A percentile compares a stretch with the other conserved stretches of the same genome.
Evolutionary conservation across 257 asterid species (phyloP).

Genomic region (Solanum virginianum): DNA sequence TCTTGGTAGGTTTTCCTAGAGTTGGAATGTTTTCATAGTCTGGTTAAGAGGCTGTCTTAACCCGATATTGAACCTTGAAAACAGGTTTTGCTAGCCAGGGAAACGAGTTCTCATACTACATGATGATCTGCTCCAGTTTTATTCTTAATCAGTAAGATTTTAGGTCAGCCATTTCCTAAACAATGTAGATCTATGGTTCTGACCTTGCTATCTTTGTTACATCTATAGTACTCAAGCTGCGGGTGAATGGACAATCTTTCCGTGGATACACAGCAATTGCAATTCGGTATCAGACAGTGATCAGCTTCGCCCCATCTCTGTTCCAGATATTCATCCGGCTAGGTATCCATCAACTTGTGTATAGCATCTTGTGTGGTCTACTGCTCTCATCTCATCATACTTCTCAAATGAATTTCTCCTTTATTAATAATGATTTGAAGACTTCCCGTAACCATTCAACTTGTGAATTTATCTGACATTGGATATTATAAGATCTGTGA

Average conservation of each 20-base stretch:
- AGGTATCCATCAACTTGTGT: conserved; percentile 36
- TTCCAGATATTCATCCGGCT: conserved; percentile 97
- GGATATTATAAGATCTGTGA: neutral
- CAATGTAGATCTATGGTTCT: neutral
- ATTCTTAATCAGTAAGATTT: conserved; percentile 72
- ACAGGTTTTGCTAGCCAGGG: conserved; percentile 95
- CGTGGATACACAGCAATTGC: conserved; percentile 97
- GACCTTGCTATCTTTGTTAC: conserved; percentile 9
- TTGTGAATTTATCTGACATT: neutral
- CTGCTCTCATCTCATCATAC: neutral
- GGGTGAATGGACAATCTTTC: conserved; percentile 92
- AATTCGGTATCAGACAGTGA: conserved; percentile 79
- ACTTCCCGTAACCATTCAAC: neutral
- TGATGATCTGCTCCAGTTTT: conserved; percentile 99
- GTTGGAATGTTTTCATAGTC: neutral
- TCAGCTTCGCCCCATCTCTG: conserved; percentile 79
- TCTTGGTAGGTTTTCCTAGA: conserved; percentile 43
- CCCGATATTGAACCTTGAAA: neutral
- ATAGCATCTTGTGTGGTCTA: neutral
- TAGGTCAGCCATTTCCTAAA: neutral
- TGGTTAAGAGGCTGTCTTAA: neutral
- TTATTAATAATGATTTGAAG: neutral
- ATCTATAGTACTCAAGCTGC: conserved; percentile 40
- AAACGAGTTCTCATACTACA: conserved; percentile 95
- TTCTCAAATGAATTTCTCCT: neutral